Evolutionary conservation across 805 yeast species (phyloP), one percentile per base, ranked within the genome.

Genomic region (Dipodascus geniculatus): DNA sequence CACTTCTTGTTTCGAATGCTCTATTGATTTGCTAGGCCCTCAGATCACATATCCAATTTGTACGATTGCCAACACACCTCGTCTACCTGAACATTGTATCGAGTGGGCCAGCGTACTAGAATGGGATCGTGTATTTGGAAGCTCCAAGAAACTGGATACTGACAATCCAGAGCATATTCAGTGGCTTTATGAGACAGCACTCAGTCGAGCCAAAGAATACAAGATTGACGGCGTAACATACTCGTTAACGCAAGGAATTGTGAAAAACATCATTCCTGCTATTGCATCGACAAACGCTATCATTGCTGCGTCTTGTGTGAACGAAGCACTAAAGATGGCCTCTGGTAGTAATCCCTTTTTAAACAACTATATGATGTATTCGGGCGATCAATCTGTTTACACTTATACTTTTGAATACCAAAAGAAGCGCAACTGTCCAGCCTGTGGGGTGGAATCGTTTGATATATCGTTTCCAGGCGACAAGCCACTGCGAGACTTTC

Each of bases 211-310:
- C 0, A 48, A 65, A 0, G 66, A 74, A 53, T 88, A 82, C 64
- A 76, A 77, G 1, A 91, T 91, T 49, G 55, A 59, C 0, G 90
- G 91, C 0, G 87, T 91, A 9, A 85, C 91, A 0, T 75, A 78
- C 55, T 70, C 76, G 50, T 76, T 86, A 42, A 82, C 93, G 0
- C 74, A 87, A 52, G 98, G 98, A 0, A 95, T 91, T 33, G 87
- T 88, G 52, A 91, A 91, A 66, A 84, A 84, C 62, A 90, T 91
- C 56, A 85, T 91, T 8, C 99, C 99, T 0, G 90, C 96, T 1
- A 86, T 90, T 53, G 96, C 96, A 1, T 83, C 95, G 1, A 90
- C 97, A 0, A 91, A 93, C 66, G 96, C 98, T 1, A 77, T 91
- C 22, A 79, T 91, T 31, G 96, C 97, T 0, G 95, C 93, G 0